Evolutionary conservation across 1,284 basidiomycete genomes (phyloP).

Genomic region (Fomes fomentarius): DNA sequence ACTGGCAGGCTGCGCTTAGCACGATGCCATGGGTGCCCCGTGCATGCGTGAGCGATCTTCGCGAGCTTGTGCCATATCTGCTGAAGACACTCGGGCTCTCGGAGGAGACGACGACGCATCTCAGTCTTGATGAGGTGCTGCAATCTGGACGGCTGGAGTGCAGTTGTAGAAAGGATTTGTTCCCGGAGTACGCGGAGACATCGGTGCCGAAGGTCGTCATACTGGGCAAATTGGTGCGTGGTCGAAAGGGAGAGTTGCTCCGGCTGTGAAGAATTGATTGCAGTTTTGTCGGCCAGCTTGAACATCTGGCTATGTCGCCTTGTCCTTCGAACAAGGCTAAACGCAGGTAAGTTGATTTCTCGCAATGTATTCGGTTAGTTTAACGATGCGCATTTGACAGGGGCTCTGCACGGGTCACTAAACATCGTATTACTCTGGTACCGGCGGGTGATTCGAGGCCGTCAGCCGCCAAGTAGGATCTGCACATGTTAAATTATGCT

Average conservation of each 20-base stretch:
- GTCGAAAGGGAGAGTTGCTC: too few relatives aligned
- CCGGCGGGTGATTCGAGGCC: too few relatives aligned
- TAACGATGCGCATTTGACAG: too few relatives aligned
- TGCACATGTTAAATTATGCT: too few relatives aligned
- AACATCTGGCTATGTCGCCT: neutral
- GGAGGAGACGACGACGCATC: neutral
- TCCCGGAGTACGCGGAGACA: neutral
- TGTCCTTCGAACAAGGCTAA: too few relatives aligned
- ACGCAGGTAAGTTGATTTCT: too few relatives aligned
- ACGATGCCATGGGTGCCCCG: neutral
- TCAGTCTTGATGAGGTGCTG: neutral
- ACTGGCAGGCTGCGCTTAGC: neutral
- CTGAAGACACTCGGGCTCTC: neutral
- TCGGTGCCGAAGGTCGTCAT: neutral
- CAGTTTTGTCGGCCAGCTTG: neutral
- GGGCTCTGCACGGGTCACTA: too few relatives aligned
- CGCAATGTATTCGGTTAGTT: too few relatives aligned
- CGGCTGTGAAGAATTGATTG: too few relatives aligned
- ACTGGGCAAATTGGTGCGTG: neutral
- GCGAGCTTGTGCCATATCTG: neutral
- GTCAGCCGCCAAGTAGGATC: too few relatives aligned
- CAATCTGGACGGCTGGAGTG: neutral
- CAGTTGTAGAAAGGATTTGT: neutral
- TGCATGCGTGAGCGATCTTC: neutral
- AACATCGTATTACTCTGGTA: too few relatives aligned